These are phyloP conservation scores for Sinapis alba DNA, from an alignment of 441 rosid genomes.

Conservation along the genomic window DNA sequence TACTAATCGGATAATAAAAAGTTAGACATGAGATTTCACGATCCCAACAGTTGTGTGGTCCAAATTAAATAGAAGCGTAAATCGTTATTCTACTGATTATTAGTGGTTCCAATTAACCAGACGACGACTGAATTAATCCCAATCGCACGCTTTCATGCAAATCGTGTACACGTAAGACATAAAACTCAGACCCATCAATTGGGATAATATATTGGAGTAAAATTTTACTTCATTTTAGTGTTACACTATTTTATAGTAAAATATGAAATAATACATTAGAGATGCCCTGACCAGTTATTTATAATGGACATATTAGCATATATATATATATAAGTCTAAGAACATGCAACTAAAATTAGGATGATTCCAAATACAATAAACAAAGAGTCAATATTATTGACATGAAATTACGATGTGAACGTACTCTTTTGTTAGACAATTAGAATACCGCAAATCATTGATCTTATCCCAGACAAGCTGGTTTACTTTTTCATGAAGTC, in stretches of 20 bases:
- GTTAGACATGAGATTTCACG: too few species aligned
- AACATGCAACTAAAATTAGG: background rate
- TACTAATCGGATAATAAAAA: too few species aligned
- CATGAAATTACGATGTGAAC: slow-evolving; percentile 20
- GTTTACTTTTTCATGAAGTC: slow-evolving; percentile 19
- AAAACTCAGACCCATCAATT: background rate
- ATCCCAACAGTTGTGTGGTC: slow-evolving; percentile 1
- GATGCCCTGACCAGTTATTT: background rate
- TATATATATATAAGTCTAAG: background rate
- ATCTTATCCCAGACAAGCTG: background rate
- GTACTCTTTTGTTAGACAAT: background rate
- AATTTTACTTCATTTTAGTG: too few species aligned
- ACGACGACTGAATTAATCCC: slow-evolving; percentile 1
- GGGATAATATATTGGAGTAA: too few species aligned
- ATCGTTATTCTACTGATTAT: background rate
- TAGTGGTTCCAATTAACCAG: slow-evolving; percentile 14
- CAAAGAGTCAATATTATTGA: background rate
- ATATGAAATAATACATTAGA: too few species aligned
- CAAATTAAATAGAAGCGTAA: background rate
- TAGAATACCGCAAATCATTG: background rate
- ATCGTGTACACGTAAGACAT: background rate
- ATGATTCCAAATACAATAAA: background rate
- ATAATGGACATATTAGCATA: background rate
- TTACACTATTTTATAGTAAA: too few species aligned
- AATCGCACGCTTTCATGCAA: slow-evolving; percentile 1